Conservation (phyloP, 495 filamentous ascomycete genomes). For the Talaromyces ruber region DNA sequence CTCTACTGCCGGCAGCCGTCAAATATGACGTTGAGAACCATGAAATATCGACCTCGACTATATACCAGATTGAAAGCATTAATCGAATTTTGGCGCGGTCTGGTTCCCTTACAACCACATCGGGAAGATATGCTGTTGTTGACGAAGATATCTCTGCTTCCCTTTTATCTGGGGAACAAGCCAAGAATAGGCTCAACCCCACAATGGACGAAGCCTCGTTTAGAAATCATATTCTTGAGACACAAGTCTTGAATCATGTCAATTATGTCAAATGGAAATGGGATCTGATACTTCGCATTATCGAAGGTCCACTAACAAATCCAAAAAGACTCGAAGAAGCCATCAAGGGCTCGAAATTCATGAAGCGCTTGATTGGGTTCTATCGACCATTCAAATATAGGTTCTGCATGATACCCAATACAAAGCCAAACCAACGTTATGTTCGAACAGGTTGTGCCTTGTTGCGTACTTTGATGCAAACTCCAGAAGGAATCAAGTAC, state of each 20-base stretch:
- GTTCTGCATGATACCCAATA: conserved; percentile 78
- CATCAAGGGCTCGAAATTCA: conserved; percentile 88
- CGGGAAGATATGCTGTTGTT: conserved; percentile 28
- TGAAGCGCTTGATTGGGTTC: conserved; percentile 89
- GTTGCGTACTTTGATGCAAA: conserved; percentile 77
- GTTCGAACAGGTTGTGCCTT: conserved; percentile 81
- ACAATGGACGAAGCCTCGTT: conserved; percentile 85
- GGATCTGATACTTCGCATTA: conserved; percentile 81
- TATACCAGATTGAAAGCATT: conserved; percentile 96
- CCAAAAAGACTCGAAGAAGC: conserved; percentile 89
- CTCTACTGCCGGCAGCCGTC: conserved; percentile 67
- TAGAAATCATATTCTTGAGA: conserved; percentile 76
- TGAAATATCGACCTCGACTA: conserved; percentile 72
- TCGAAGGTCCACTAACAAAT: conserved; percentile 90
- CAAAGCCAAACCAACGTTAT: conserved; percentile 89
- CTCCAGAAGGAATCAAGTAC: conserved; percentile 72
- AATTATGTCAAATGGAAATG: conserved; percentile 96
- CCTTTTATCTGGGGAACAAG: conserved; percentile 45
- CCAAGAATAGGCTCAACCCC: conserved; percentile 61
- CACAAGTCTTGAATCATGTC: conserved; percentile 71
- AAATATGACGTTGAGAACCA: conserved; percentile 61
- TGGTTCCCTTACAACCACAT: conserved; percentile 28
- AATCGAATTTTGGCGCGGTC: conserved; percentile 89
- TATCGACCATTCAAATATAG: conserved; percentile 95
- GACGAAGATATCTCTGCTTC: conserved; percentile 38